Evolutionary conservation across 2,329 filamentous ascomycete species (phyloP), one percentile per base, ranked within the genome.

Genomic region (Emergomyces orientalis): DNA sequence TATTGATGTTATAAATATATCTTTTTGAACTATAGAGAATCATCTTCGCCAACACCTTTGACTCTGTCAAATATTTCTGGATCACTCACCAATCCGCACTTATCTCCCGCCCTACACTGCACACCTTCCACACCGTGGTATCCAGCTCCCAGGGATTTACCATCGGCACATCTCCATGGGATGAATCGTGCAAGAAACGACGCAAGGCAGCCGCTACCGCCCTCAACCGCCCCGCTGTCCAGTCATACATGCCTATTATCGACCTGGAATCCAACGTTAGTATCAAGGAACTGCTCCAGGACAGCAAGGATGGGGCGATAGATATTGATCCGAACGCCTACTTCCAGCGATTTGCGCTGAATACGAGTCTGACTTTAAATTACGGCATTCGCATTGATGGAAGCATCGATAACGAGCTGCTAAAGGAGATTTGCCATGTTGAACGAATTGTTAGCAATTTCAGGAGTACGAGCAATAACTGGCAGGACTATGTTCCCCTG

Each of bases 91-190:
- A 91, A 69, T 89, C 88, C 0, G 82, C 89, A 0, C 77, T 92
- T 63, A 90, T 91, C 69, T 91, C 88, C 0, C 84, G 90, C 1
- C 90, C 90, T 0, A 90, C 81, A 30, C 84, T 91, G 57, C 88
- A 93, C 74, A 93, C 89, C 0, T 93, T 92, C 74, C 89, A 92
- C 74, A 88, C 83, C 5, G 87, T 92, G 3, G 87, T 91, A 2
- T 91, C 88, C 1, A 85, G 81, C 41, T 89, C 87, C 0, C 87
- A 91, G 68, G 89, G 89, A 6, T 89, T 91, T 74, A 93, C 89
- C 0, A 91, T 94, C 65, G 90, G 90, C 1, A 91, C 89, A 0
- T 91, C 88, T 0, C 89, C 90, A 0, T 94, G 89, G 87, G 88
- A 92, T 65, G 89, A 91, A 59, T 90, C 86, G 1, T 90, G 88